Percentiles rank a stretch among this genome's conserved stretches.
These are phyloP conservation scores for Leucosporidium creatinivorum DNA, from an alignment of 768 basidiomycete genomes.

Conservation along the genomic window DNA sequence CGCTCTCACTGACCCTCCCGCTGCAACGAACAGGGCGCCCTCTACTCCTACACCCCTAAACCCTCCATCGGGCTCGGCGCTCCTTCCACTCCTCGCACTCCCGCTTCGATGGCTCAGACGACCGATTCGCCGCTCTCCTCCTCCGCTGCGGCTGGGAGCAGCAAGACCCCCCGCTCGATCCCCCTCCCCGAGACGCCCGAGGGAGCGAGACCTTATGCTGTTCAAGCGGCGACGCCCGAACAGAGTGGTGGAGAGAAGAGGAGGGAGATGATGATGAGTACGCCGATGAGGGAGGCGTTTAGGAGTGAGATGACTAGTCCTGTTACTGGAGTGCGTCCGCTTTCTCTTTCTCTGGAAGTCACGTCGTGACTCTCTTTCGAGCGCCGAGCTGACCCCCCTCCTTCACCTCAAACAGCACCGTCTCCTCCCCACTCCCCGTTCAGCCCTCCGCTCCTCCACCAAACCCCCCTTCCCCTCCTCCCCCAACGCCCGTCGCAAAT, in stretches of 20 bases:
- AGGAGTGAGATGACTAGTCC: not conserved
- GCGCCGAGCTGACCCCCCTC: no score
- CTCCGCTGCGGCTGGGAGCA: no score
- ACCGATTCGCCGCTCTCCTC: not conserved
- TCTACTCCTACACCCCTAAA: not conserved
- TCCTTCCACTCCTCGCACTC: no score
- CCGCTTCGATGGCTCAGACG: not conserved
- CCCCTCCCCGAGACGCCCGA: no score
- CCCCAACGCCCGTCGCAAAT: not conserved
- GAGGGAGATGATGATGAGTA: no score
- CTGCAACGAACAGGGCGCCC: not conserved
- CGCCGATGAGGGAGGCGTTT: not conserved
- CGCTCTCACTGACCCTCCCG: not conserved
- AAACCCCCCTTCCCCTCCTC: no score
- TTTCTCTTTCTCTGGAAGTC: no score
- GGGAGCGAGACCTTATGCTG: not conserved
- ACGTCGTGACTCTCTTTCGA: no score
- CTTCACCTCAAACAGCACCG: not conserved
- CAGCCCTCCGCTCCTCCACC: not conserved
- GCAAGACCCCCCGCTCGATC: no score
- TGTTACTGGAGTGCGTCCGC: not conserved
- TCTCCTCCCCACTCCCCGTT: not conserved
- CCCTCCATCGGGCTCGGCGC: not conserved
- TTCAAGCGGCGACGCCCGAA: not conserved
- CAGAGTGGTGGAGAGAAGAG: not conserved